Evolutionary conservation across 257 asterid genomes (phyloP).

Genomic region (Gentiana straminea): DNA sequence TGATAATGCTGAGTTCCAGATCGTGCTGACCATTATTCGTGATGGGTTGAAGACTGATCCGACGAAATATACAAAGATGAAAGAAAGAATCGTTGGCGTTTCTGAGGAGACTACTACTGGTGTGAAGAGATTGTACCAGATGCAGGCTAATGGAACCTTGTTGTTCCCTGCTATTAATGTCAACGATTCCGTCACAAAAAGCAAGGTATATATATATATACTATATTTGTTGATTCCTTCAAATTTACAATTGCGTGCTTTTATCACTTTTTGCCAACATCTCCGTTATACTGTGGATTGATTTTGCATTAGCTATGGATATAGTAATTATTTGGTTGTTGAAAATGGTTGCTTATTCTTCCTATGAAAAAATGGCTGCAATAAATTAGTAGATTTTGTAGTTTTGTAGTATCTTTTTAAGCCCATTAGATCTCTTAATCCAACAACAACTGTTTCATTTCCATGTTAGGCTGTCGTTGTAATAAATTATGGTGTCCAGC

Average conservation of each 20-base stretch:
- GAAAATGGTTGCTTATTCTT: background rate
- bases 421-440: too few relatives aligned
- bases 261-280: background rate
- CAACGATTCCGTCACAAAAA: slow-evolving; percentile 84
- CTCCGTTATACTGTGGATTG: background rate
- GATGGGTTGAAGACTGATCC: slow-evolving; percentile 71
- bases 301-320: background rate
- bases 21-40: slow-evolving; percentile 49
- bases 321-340: background rate
- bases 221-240: too few relatives aligned
- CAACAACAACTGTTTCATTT: too few relatives aligned
- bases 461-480: too few relatives aligned
- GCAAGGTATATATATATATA: slow-evolving; percentile 57
- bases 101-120: slow-evolving; percentile 95
- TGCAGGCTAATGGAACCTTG: slow-evolving; percentile 69
- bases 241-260: too few relatives aligned
- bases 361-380: too few relatives aligned
- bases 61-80: slow-evolving; percentile 55
- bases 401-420: too few relatives aligned
- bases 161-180: slow-evolving; percentile 81
- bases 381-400: too few relatives aligned
- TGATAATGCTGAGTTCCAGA: slow-evolving; percentile 73
- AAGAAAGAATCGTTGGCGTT: slow-evolving; percentile 77
- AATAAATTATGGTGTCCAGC: too few relatives aligned
- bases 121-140: slow-evolving; percentile 84